Percentiles rank a stretch among this genome's conserved stretches.
These are phyloP conservation scores for Thielaviopsis cerberus DNA, from an alignment of 2,329 filamentous ascomycete species.

Conservation along the genomic window DNA sequence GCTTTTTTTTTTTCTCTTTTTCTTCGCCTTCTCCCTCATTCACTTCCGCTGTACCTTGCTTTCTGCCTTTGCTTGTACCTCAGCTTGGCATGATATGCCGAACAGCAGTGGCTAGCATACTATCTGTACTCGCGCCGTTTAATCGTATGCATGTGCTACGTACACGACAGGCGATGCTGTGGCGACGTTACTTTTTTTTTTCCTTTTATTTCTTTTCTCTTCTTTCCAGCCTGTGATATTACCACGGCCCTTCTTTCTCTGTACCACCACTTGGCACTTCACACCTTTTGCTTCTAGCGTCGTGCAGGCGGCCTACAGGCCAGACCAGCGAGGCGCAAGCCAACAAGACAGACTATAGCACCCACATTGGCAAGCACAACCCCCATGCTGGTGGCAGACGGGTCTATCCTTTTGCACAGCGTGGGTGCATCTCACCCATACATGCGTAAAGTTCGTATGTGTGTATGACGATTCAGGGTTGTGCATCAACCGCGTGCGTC, in stretches of 20 bases:
- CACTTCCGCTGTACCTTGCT: no score
- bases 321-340: neutral
- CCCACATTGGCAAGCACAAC: neutral
- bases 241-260: neutral
- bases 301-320: neutral
- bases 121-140: neutral
- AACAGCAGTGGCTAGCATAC: neutral
- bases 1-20: neutral
- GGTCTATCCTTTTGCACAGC: neutral
- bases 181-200: neutral
- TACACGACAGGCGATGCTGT: neutral
- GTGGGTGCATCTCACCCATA: neutral
- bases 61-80: no score
- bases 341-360: neutral
- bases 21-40: neutral
- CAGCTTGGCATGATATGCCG: neutral
- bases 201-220: no score
- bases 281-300: neutral
- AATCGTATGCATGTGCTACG: neutral
- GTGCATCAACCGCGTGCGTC: neutral
- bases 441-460: neutral
- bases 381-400: neutral
- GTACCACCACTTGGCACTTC: neutral
- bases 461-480: neutral
- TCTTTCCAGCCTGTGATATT: neutral